Percentiles rank a stretch among this genome's conserved stretches.
Conservation (phyloP, 225 moss, liverwort and hornwort genomes). For the Climacium dendroides region DNA sequence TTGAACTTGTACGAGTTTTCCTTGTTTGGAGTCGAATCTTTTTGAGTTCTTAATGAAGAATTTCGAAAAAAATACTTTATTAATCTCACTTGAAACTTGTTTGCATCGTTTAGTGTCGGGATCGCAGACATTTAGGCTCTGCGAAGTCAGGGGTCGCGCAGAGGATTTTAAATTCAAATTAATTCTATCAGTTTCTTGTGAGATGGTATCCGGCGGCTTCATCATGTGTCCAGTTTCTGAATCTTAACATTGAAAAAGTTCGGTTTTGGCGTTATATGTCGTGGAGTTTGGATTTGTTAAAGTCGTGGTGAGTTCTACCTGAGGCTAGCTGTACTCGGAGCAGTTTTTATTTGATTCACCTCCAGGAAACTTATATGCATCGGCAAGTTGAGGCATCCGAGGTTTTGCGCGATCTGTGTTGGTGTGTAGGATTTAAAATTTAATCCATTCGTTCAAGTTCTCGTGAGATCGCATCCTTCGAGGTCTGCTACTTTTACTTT, state of each 20-base stretch:
- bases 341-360: background rate
- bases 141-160: background rate
- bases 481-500: background rate
- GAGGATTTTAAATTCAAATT: background rate
- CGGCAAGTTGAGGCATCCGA: background rate
- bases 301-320: background rate
- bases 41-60: too few relatives aligned
- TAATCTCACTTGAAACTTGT: background rate
- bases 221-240: background rate
- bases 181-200: background rate
- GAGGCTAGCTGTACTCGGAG: background rate
- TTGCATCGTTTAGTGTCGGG: background rate
- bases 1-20: background rate
- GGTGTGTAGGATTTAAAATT: background rate
- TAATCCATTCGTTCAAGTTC: background rate
- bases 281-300: background rate
- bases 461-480: background rate
- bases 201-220: background rate
- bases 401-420: background rate
- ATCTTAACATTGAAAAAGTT: background rate
- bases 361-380: background rate
- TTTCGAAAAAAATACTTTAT: background rate
- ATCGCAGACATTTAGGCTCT: background rate
- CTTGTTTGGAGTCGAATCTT: background rate
- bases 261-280: background rate